phyloP scores from a whole-genome alignment of 2,329 filamentous ascomycete species.

The Didymella arachidicola region DNA sequence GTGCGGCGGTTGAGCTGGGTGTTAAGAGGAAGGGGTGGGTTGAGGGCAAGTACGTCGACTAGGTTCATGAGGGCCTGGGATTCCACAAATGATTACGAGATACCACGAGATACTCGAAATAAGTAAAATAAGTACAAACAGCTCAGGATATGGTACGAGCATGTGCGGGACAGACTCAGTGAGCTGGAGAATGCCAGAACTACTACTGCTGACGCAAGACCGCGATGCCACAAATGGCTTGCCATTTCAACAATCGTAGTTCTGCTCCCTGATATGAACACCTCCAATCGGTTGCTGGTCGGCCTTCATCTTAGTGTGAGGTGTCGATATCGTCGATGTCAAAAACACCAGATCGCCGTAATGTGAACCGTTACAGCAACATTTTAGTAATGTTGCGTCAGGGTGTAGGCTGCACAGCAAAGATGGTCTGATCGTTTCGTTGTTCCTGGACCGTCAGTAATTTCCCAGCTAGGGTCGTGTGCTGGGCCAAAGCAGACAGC shows the following conservation, averaged over 20 bases:
- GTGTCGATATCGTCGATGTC: neutral
- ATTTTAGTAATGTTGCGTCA: neutral
- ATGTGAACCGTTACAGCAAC: neutral
- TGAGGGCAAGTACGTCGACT: conserved; percentile 68
- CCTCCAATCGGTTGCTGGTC: too few relatives aligned
- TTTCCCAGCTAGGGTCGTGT: neutral
- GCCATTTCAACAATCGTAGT: neutral
- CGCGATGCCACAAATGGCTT: neutral
- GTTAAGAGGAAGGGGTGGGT: conserved; percentile 86
- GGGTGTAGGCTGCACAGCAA: neutral
- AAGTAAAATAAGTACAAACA: too few relatives aligned
- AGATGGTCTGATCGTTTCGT: neutral
- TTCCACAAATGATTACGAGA: neutral
- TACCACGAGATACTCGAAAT: neutral
- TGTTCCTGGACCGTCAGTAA: conserved; percentile 5
- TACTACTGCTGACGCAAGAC: neutral
- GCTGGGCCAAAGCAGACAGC: conserved; percentile 6
- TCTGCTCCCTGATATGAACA: neutral
- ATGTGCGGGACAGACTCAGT: neutral
- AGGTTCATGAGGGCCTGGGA: conserved; percentile 9
- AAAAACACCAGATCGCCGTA: neutral
- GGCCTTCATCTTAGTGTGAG: too few relatives aligned
- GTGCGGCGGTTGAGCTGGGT: conserved; percentile 91
- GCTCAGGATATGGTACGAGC: neutral
- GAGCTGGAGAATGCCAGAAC: neutral